Percentiles rank a stretch among this genome's conserved stretches.
Evolutionary conservation across 768 basidiomycete genomes (phyloP).

Genomic region (Agrocybe praecox): DNA sequence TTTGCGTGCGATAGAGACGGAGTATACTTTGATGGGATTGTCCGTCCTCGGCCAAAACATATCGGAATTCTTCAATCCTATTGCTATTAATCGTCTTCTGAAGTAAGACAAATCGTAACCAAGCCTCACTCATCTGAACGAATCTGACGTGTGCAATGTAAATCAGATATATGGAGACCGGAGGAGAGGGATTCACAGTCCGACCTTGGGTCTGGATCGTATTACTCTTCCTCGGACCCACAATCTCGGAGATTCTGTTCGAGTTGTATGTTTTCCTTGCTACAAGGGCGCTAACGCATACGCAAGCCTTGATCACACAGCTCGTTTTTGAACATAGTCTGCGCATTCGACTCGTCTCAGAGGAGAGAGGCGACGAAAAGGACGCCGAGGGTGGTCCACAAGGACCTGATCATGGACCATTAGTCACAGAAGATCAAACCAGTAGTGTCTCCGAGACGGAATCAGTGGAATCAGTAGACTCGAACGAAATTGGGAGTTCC

Average conservation of each 20-base stretch:
- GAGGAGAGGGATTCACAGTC: constrained; percentile 47
- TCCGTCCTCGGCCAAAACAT: not conserved
- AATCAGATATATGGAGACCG: constrained; percentile 56
- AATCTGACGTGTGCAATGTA: constrained; percentile 16
- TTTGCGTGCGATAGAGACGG: constrained; percentile 16
- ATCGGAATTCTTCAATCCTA: not conserved
- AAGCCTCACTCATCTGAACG: no score
- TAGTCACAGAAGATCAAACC: no score
- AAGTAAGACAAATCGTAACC: not conserved
- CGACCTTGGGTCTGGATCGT: constrained; percentile 71
- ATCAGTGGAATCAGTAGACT: no score
- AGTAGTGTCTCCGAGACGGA: no score
- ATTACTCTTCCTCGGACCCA: constrained; percentile 50
- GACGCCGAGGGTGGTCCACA: not conserved
- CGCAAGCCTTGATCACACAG: constrained; percentile 45
- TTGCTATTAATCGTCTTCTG: not conserved
- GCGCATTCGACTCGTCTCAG: constrained; percentile 61
- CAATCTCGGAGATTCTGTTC: constrained; percentile 40
- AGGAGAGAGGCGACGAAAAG: constrained; percentile 4
- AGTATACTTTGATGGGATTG: constrained; percentile 29
- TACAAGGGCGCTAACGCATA: constrained; percentile 39
- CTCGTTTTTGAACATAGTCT: constrained; percentile 50
- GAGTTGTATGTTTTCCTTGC: constrained; percentile 57
- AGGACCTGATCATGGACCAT: no score
- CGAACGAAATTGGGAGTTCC: no score